Percentiles rank a stretch among this genome's conserved stretches.
phyloP scores from a whole-genome alignment of 2,329 filamentous ascomycete genomes.

The Zymoseptoria pseudotritici region DNA sequence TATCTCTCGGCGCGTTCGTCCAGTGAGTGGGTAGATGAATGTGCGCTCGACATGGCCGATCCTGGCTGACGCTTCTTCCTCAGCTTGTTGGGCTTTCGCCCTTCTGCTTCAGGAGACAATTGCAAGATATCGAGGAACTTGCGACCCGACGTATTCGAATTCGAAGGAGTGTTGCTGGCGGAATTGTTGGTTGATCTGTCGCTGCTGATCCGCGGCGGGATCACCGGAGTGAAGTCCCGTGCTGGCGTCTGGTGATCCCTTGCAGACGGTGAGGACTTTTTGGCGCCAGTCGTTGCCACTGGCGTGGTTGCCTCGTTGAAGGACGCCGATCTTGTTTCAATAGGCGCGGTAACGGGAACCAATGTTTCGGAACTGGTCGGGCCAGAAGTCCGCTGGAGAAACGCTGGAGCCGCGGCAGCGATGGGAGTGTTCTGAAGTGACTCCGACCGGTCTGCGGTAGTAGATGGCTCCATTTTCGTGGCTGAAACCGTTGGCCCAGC shows the following conservation, averaged over 20 bases:
- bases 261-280: constrained; percentile 22
- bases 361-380: not conserved
- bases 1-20: constrained; percentile 22
- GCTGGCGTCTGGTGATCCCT: constrained; percentile 27
- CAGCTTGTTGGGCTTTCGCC: constrained; percentile 76
- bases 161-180: constrained; percentile 22
- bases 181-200: constrained; percentile 22
- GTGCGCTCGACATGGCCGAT: constrained; percentile 75
- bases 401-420: constrained; percentile 25
- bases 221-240: constrained; percentile 31
- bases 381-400: constrained; percentile 2
- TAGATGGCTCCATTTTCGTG: constrained; percentile 16
- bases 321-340: constrained; percentile 33
- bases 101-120: constrained; percentile 51
- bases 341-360: constrained; percentile 20
- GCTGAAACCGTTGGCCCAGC: constrained; percentile 7
- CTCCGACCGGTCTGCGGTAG: constrained; percentile 11
- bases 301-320: constrained; percentile 33
- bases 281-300: constrained; percentile 24
- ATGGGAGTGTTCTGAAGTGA: constrained; percentile 27
- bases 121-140: constrained; percentile 61
- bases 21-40: constrained; percentile 74
- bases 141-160: constrained; percentile 18
- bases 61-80: constrained; percentile 78
- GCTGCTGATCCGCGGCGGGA: constrained; percentile 22